These are phyloP conservation scores for Globisporangium sylvaticum DNA, from an alignment of 352 stramenopile genomes.

Conservation along the genomic window DNA sequence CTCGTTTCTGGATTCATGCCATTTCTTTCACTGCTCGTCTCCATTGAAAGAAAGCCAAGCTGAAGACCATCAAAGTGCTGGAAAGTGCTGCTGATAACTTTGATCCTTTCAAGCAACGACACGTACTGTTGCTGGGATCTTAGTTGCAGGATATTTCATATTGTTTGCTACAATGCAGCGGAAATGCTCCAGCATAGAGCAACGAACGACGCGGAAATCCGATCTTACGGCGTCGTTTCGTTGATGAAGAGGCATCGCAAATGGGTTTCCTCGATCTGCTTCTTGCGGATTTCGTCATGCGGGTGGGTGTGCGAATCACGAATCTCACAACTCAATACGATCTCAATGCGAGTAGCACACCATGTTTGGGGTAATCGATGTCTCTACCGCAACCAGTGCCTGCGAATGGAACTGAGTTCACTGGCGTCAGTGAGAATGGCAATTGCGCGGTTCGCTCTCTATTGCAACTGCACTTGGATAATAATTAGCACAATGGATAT, in stretches of 20 bases:
- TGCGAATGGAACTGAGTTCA: background rate
- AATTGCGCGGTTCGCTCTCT: background rate
- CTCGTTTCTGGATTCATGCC: background rate
- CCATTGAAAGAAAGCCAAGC: background rate
- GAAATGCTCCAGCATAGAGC: background rate
- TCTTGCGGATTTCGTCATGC: background rate
- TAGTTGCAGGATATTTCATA: background rate
- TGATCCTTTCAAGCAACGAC: too few relatives aligned
- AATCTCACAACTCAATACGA: background rate
- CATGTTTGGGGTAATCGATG: background rate
- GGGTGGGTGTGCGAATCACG: background rate
- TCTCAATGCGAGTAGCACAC: background rate
- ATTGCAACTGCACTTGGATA: background rate
- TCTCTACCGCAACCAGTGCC: background rate
- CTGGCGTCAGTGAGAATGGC: background rate
- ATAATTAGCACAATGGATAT: background rate
- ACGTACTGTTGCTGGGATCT: background rate
- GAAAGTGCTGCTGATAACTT: too few relatives aligned
- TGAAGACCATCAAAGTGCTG: background rate
- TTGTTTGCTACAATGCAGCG: background rate
- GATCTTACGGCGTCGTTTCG: background rate
- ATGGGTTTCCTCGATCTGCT: background rate
- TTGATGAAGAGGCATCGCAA: background rate
- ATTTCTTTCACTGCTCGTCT: background rate
- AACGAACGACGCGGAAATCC: background rate